Base-by-base conservation (phyloP, 2,329 filamentous ascomycete genomes). In the Amesomyces nigricolor region DNA sequence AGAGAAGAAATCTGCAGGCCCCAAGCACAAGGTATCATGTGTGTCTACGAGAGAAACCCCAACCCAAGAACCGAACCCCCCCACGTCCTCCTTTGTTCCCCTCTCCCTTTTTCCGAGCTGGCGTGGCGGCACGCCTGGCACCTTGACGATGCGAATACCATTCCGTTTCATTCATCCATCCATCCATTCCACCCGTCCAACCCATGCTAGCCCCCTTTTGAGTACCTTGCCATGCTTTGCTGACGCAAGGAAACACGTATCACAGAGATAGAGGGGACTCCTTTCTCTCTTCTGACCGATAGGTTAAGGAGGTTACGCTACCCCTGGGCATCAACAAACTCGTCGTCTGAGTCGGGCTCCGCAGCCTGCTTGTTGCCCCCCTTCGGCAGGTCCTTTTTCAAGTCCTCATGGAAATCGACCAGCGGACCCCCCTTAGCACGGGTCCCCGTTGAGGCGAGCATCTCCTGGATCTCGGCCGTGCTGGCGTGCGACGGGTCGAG, bases 361-460 rank as follows among this genome's bases (percentile, higher is more conserved):
- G 72, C 70, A 1, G 67, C 59, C 47, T 67, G 65, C 64, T 69
- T 71, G 47, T 70, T 53, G 10, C 54, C 54, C 4, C 49, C 16
- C 9, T 11, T 35, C 1, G 78, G 78, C 38, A 83, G 62, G 22
- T 71, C 66, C 55, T 75, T 77, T 66, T 77, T 77, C 65, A 84
- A 43, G 55, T 84, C 81, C 10, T 75, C 64, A 14, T 77, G 71
- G 56, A 85, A 83, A 65, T 85, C 78, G 35, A 84, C 73, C 47
- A 83, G 67, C 1, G 79, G 76, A 0, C 79, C 78, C 0, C 75
- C 68, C 5, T 64, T 58, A 1, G 72, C 70, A 16, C 70, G 72
- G 54, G 72, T 73, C 11, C 78, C 77, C 5, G 79, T 82, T 8
- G 73, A 67, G 30, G 70, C 64, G 16, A 82, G 69, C 67, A 80